Base-by-base conservation (phyloP, 768 basidiomycete species). In the Candolleomyces efflorescens region DNA sequence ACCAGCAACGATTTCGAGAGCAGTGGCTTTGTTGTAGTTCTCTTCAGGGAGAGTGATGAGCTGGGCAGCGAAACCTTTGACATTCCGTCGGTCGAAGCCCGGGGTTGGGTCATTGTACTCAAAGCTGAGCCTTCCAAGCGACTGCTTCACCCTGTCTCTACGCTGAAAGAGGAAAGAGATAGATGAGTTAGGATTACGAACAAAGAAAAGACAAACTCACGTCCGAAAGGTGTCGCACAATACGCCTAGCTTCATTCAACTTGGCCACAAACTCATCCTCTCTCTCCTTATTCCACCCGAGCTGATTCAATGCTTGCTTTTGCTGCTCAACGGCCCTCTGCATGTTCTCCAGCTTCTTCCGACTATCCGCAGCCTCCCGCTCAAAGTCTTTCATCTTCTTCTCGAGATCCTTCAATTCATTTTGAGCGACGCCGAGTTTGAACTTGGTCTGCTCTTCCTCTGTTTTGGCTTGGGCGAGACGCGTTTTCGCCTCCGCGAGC, bases 1-100 rank as follows among this genome's bases (percentile, higher is more conserved):
- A 0, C 94, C 94, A 0, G 94, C 95, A 17, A 91, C 86, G 60
- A 98, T 87, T 71, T 99, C 97, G 3, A 98, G 79, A 2, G 97
- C 97, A 0, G 92, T 94, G 1, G 94, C 84, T 57, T 90, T 89
- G 66, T 86, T 75, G 67, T 84, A 85, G 68, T 96, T 83, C 44
- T 81, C 75, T 15, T 80, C 73, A 37, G 84, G 79, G 1, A 99
- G 81, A 0, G 83, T 78, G 63, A 98, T 85, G n/a, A 98, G 79
- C n/a, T 85, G 84, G 0, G 91, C 96, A 15, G 97, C 90, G 13
- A 92, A 81, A 26, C 97, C 97, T 68, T 94, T 95, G 65, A 98
- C 97, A 64, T 88, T 87, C 20, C 74, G 73, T 36, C 88, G 82
- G 69, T 98, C 90, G 65, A 98, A 99, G 62, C 82, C 78, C 1